Conservation (phyloP, 2,329 filamentous ascomycete species). For the Fusarium sp. region DNA sequence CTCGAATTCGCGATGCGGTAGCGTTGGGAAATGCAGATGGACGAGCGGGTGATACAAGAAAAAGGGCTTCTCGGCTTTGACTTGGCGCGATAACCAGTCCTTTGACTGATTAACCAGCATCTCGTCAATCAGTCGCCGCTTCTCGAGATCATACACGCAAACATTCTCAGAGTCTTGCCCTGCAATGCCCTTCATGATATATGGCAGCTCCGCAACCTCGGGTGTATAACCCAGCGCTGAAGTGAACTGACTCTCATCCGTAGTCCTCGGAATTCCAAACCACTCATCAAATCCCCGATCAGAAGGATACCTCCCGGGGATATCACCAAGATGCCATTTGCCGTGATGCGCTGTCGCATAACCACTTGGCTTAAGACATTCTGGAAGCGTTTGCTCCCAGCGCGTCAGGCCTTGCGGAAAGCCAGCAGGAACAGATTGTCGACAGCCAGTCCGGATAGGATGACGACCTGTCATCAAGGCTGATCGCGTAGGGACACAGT, state of each 20-base stretch:
- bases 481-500: conserved; percentile 50
- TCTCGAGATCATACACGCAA: conserved; percentile 48
- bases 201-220: conserved; percentile 49
- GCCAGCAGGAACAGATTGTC: conserved; percentile 48
- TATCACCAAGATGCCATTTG: conserved; percentile 52
- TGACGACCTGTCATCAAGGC: conserved; percentile 51
- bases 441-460: conserved; percentile 50
- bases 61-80: conserved; percentile 38
- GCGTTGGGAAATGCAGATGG: conserved; percentile 49
- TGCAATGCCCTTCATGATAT: conserved; percentile 48
- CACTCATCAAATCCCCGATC: conserved; percentile 53
- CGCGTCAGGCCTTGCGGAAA: conserved; percentile 48
- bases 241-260: conserved; percentile 52
- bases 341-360: conserved; percentile 50
- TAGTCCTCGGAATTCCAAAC: conserved; percentile 52
- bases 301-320: conserved; percentile 49
- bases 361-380: conserved; percentile 43
- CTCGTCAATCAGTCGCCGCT: conserved; percentile 46
- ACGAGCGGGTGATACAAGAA: conserved; percentile 50
- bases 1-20: conserved; percentile 46
- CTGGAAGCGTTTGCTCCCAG: conserved; percentile 49
- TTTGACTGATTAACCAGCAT: conserved; percentile 48
- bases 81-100: conserved; percentile 47
- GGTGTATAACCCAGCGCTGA: conserved; percentile 47
- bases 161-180: conserved; percentile 46